Conservation (phyloP, 345 rosid genomes). For the Citrus medica region DNA sequence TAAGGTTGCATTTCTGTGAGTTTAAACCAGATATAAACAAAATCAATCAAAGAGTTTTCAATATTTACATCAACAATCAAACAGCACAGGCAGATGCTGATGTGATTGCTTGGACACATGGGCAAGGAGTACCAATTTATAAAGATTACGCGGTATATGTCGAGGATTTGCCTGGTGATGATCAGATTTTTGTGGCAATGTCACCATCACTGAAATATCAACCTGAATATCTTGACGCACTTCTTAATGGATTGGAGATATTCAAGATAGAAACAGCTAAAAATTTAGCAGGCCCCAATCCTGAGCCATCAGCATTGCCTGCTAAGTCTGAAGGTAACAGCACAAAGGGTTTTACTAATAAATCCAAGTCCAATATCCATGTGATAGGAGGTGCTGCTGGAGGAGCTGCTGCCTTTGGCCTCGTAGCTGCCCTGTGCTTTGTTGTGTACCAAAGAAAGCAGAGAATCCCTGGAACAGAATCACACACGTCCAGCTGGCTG, state of each 20-base stretch:
- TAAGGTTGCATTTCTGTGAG: slow-evolving; percentile 81
- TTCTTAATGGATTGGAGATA: slow-evolving; percentile 72
- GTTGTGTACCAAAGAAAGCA: slow-evolving; percentile 37
- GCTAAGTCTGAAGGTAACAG: slow-evolving; percentile 24
- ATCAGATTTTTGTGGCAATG: slow-evolving; percentile 41
- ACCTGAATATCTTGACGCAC: slow-evolving; percentile 48
- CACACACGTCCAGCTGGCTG: slow-evolving; percentile 65
- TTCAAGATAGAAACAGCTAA: slow-evolving; percentile 52
- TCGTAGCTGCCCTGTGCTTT: slow-evolving; percentile 50
- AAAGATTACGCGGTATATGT: slow-evolving; percentile 58
- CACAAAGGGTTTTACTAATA: slow-evolving; percentile 14
- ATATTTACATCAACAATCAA: slow-evolving; percentile 64
- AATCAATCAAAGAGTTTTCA: slow-evolving; percentile 59
- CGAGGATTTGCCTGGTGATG: slow-evolving; percentile 39
- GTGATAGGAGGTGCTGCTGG: slow-evolving; percentile 56
- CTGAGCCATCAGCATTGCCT: slow-evolving; percentile 54
- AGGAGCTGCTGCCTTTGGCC: slow-evolving; percentile 46
- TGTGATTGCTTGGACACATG: slow-evolving; percentile 54
- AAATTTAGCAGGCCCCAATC: slow-evolving; percentile 69
- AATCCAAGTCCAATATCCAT: slow-evolving; percentile 1
- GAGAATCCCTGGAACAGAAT: slow-evolving; percentile 23
- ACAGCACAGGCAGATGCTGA: slow-evolving; percentile 58
- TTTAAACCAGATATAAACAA: slow-evolving; percentile 28
- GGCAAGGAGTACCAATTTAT: slow-evolving; percentile 39
- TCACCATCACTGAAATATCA: slow-evolving; percentile 36